Base-by-base conservation (phyloP, 169 alveolate genomes). In the Plasmodium knowlesi region DNA sequence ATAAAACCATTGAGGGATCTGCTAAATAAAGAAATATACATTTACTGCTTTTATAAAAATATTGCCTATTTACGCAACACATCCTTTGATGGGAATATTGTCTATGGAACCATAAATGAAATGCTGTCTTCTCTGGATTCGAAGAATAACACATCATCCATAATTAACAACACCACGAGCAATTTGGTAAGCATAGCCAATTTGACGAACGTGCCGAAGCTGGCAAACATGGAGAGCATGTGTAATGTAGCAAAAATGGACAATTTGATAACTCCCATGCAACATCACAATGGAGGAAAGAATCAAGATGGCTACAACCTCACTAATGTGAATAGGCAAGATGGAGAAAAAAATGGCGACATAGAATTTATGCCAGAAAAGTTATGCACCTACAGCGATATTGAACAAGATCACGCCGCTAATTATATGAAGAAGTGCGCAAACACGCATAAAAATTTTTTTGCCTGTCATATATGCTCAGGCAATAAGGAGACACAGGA, bases 401-500 rank as follows among this genome's bases (percentile, higher is more conserved):
- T 37, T 50, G 57, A 34, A 28, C 43, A 1, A 32, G 93, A 74
- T 74, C 61, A 12, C 61, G n/a, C 46, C 76, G 37, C 19, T 4
- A 14, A 41, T 0, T 41, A 32, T 34, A 46, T 28, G n/a, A 16
- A 80, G 25, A 71, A 80, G 28, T 41, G 25, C 57, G 22, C 46
- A 9, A 74, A 73, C 37, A 76, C 22, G 30, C 39, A 25, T 53
- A 70, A 57, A 8, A 85, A 34, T 32, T 43, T 19, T 3, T 37
- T 79, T 5, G 25, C 37, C 9, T 89, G 94, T 19, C 79, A 22
- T 32, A 89, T 89, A 43, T 89, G 94, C 73, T 61, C 53, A 10
- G 94, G 94, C 5, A 89, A 89, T 79, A 89, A 89, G 82, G 94
- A 89, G 72, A 89, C 82, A 57, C 6, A 34, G 41, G 94, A 89